Base-by-base conservation (phyloP, 106 monocot genomes). In the Dendrobium huoshanense region DNA sequence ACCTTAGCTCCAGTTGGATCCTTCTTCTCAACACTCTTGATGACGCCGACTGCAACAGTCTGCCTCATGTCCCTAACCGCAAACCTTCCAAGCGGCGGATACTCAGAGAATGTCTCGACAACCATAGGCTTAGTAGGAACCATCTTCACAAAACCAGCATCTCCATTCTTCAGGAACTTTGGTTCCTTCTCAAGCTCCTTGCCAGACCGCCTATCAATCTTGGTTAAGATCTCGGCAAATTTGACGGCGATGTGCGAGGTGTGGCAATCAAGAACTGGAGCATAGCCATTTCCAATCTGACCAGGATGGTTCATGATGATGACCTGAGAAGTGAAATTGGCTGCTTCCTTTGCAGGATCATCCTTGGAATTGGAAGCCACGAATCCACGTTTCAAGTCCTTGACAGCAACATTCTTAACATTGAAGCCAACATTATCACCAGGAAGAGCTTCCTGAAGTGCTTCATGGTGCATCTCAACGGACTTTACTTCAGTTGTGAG, bases 21-120 rank as follows among this genome's bases (percentile, higher is more conserved):
- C 88, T 93, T 93, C 88, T 93, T 93, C 79, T 90, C 93, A 0
- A 93, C 90, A 7, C 79, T 87, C 88, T 93, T 93, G 87, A 93
- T 93, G n/a, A 93, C 93, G 42, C 93, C 93, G 18, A 90, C 93
- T 19, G 90, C 93, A 7, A 93, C 93, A 0, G 93, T 93, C 87
- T 93, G 88, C 76, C 93, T 84, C 93, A 90, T 88, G 85, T 93
- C 93, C 79, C 90, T 82, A 0, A 93, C 90, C 15, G 93, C 87
- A 77, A 93, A 90, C 51, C 90, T 77, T 20, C 93, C 93, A 0
- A 93, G 84, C 1, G 93, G 93, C 1, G 93, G 90, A 79, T 93
- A 93, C 83, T 86, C 90, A 1, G 90, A 79, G 85, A 93, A 93
- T 4, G 93, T 90, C 85, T 93, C 93, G 58, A 93, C 93, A 13